A percentile compares a stretch with the other conserved stretches of the same genome.
phyloP scores from a whole-genome alignment of 495 filamentous ascomycete species.

The Hypoxylon lienhwacheense region DNA sequence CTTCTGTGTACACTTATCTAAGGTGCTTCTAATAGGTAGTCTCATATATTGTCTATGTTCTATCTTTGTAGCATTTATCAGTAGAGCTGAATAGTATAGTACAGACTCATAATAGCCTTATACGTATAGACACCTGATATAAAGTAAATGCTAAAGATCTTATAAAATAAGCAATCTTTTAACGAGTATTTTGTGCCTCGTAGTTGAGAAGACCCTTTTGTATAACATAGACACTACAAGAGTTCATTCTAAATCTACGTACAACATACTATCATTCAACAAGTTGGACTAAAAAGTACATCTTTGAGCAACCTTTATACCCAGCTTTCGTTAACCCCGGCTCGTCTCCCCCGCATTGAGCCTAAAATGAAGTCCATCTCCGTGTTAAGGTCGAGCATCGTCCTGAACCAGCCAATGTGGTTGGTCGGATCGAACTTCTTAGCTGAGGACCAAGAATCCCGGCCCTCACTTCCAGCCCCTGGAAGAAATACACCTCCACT shows the following conservation, averaged over 20 bases:
- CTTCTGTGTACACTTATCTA: neutral
- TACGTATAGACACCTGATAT: no score
- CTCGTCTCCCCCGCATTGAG: constrained; percentile 37
- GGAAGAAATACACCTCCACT: constrained; percentile 26
- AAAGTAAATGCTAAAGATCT: no score
- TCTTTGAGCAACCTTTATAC: constrained; percentile 2
- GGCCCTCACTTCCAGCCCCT: constrained; percentile 21
- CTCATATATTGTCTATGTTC: neutral
- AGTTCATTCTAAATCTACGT: constrained; percentile 14
- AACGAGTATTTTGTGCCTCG: neutral
- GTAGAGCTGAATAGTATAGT: no score
- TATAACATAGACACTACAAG: neutral
- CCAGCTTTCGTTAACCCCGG: constrained; percentile 10
- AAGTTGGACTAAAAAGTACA: neutral
- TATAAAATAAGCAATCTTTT: neutral
- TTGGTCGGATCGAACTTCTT: constrained; percentile 28
- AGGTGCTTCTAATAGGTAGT: neutral
- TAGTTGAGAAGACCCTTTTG: neutral
- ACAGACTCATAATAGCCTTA: no score
- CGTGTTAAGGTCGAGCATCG: constrained; percentile 25
- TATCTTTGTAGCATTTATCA: neutral
- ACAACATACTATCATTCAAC: constrained; percentile 1
- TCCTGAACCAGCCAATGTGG: constrained; percentile 20
- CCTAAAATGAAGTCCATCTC: constrained; percentile 35
- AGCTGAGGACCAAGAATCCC: constrained; percentile 18